Conservation (phyloP, 106 monocot species). For the Narthecium ossifragum region DNA sequence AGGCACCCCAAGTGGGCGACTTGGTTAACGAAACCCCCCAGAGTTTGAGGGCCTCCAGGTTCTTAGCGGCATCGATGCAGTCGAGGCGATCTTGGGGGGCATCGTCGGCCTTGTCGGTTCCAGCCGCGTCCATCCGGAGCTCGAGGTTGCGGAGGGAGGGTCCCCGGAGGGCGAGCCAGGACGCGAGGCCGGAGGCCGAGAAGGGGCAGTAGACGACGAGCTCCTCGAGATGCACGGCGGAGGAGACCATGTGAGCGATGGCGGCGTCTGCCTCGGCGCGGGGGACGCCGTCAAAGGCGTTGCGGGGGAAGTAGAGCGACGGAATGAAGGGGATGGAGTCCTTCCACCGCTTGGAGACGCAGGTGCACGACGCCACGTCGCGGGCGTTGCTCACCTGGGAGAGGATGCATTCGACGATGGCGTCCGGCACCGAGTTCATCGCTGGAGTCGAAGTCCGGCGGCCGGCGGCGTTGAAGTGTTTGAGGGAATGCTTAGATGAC, state of each 20-base stretch:
- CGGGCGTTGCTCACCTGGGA: slow-evolving; percentile 64
- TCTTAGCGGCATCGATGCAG: slow-evolving; percentile 34
- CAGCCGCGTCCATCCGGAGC: slow-evolving; percentile 62
- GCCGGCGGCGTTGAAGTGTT: too few relatives aligned
- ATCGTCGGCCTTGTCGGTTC: slow-evolving; percentile 20
- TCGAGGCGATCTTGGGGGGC: slow-evolving; percentile 20
- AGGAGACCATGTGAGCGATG: slow-evolving; percentile 54
- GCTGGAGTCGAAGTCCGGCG: background rate
- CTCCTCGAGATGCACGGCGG: slow-evolving; percentile 41
- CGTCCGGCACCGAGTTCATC: slow-evolving; percentile 84
- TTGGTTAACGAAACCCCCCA: slow-evolving; percentile 65
- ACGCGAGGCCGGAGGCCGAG: slow-evolving; percentile 34
- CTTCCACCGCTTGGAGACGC: slow-evolving; percentile 67
- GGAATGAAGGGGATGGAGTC: slow-evolving; percentile 58
- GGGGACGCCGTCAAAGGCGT: slow-evolving; percentile 30
- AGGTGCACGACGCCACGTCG: slow-evolving; percentile 60
- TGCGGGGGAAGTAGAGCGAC: slow-evolving; percentile 81
- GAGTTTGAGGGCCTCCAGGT: slow-evolving; percentile 66
- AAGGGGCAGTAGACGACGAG: slow-evolving; percentile 88
- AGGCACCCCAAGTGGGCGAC: slow-evolving; percentile 53
- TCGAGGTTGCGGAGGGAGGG: slow-evolving; percentile 54
- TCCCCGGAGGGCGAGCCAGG: slow-evolving; percentile 40
- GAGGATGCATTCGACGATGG: slow-evolving; percentile 69
- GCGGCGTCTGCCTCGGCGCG: slow-evolving; percentile 24
- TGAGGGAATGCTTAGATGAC: background rate